These are phyloP conservation scores for Bauhinia variegata DNA, from an alignment of 306 rosid species.

Conservation along the genomic window DNA sequence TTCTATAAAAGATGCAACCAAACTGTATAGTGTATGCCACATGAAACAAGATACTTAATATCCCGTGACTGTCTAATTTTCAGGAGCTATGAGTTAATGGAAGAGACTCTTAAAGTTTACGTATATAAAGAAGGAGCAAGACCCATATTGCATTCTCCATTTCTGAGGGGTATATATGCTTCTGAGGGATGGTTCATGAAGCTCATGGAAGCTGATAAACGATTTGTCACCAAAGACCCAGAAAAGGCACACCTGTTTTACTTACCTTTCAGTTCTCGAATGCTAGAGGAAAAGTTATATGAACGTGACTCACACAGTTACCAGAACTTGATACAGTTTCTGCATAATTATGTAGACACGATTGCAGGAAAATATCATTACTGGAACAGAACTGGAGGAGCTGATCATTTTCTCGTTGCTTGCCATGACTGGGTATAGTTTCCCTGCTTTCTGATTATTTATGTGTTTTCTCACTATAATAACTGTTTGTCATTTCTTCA, in stretches of 20 bases:
- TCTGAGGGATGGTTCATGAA: conserved; percentile 99
- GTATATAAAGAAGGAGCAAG: conserved; percentile 76
- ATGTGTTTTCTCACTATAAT: conserved; percentile 1
- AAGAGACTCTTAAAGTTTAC: conserved; percentile 72
- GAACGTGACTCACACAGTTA: conserved; percentile 62
- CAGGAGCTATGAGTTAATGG: conserved; percentile 98
- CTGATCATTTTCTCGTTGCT: conserved; percentile 95
- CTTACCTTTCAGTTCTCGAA: conserved; percentile 92
- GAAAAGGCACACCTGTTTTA: conserved; percentile 83
- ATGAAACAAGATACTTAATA: conserved; percentile 32
- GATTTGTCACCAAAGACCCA: conserved; percentile 65
- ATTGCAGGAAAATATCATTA: conserved; percentile 59
- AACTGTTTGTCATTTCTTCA: neutral
- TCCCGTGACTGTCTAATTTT: conserved; percentile 21
- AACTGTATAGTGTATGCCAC: neutral
- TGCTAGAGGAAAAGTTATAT: conserved; percentile 70
- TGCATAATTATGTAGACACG: conserved; percentile 64
- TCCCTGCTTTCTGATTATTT: conserved; percentile 33
- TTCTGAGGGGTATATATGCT: conserved; percentile 82
- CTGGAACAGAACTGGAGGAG: conserved; percentile 95
- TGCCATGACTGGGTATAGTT: conserved; percentile 94
- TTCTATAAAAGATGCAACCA: neutral
- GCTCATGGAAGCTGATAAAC: conserved; percentile 59
- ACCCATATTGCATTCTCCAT: conserved; percentile 77
- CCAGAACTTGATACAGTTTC: conserved; percentile 54